These are phyloP conservation scores for Naganishia cerealis DNA, from an alignment of 1,284 basidiomycete species.

Conservation along the genomic window DNA sequence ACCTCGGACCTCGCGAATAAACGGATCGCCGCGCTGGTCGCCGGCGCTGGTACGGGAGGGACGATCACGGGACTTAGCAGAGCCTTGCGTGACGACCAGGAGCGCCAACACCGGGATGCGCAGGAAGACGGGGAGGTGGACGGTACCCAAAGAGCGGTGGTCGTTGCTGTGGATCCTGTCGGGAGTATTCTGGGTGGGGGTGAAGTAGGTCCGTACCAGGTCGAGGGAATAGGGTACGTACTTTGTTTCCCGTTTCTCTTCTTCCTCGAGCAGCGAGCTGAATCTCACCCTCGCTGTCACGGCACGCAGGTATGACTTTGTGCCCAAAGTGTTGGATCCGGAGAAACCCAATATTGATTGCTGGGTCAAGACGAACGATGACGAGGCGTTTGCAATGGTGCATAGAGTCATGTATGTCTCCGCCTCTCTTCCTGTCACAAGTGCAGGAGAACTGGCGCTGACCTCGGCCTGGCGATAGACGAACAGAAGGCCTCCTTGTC, in stretches of 20 bases:
- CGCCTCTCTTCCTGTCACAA: not conserved
- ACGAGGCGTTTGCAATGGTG: conserved; percentile 75
- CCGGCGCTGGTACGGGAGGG: conserved; percentile 90
- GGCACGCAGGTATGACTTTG: conserved; percentile 70
- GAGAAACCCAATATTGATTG: conserved; percentile 56
- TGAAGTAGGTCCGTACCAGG: conserved; percentile 67
- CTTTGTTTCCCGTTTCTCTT: not conserved
- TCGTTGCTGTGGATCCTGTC: conserved; percentile 90
- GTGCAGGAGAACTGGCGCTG: not conserved
- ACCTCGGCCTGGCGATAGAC: conserved; percentile 41
- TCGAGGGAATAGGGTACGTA: conserved; percentile 82
- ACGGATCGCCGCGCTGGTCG: conserved; percentile 80
- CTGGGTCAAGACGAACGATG: conserved; percentile 86
- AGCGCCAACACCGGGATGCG: conserved; percentile 20
- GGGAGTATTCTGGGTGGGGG: conserved; percentile 76
- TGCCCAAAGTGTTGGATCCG: conserved; percentile 67
- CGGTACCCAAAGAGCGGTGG: conserved; percentile 45
- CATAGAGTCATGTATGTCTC: conserved; percentile 66
- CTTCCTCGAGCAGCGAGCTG: not conserved
- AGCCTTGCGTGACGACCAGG: conserved; percentile 67
- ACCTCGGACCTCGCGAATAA: conserved; percentile 50
- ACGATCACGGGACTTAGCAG: conserved; percentile 84
- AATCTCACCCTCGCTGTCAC: not conserved
- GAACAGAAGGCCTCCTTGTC: conserved; percentile 80
- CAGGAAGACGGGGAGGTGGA: conserved; percentile 15